Conservation (phyloP, 2,329 filamentous ascomycete species). For the Trichophyton schoenleinii region DNA sequence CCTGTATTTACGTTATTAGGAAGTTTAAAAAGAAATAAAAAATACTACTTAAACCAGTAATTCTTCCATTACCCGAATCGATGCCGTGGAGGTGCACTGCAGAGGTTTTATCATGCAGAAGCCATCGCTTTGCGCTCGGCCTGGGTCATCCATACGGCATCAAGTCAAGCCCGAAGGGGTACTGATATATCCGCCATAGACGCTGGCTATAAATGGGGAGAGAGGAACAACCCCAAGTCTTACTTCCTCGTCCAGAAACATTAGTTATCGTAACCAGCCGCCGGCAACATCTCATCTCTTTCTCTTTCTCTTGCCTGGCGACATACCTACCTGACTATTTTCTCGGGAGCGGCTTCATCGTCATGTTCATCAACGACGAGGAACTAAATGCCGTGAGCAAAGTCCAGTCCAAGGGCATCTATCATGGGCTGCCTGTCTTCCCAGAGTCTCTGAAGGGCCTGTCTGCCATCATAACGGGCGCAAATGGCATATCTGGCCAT, state of each 20-base stretch:
- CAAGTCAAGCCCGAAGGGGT: not conserved
- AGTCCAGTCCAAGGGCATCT: slow-evolving; percentile 31
- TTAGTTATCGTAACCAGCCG: too few relatives aligned
- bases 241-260: too few relatives aligned
- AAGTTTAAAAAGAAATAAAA: not conserved
- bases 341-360: not conserved
- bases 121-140: not conserved
- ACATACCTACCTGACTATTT: too few relatives aligned
- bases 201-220: too few relatives aligned
- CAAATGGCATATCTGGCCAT: slow-evolving; percentile 43
- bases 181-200: too few relatives aligned
- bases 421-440: slow-evolving; percentile 39
- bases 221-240: too few relatives aligned
- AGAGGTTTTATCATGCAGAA: not conserved
- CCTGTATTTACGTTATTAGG: not conserved
- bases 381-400: not conserved
- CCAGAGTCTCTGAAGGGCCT: slow-evolving; percentile 32
- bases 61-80: slow-evolving; percentile 1
- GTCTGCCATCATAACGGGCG: slow-evolving; percentile 42
- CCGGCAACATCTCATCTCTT: too few relatives aligned
- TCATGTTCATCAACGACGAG: not conserved
- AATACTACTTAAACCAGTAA: not conserved
- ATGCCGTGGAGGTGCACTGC: not conserved
- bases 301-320: too few relatives aligned
- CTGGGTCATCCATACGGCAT: not conserved